Conservation (phyloP, 805 yeast genomes). For the Starmerella stellata region DNA sequence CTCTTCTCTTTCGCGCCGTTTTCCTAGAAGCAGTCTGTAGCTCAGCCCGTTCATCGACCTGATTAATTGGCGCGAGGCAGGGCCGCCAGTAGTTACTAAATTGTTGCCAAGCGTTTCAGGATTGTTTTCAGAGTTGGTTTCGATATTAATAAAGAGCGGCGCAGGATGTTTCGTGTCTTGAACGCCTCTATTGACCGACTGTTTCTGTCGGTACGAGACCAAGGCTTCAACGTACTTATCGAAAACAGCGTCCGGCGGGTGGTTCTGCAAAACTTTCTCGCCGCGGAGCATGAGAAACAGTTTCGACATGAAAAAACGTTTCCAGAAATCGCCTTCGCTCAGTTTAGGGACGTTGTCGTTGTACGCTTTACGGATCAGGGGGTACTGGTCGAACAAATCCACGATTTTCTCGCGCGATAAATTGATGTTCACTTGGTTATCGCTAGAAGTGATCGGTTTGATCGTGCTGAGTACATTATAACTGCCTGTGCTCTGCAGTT, state of each 20-base stretch:
- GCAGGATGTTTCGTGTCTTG: constrained; percentile 29
- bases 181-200: constrained; percentile 15
- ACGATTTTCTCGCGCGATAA: constrained; percentile 79
- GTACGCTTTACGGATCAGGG: constrained; percentile 75
- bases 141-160: constrained; percentile 50
- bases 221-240: constrained; percentile 68
- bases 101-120: constrained; percentile 59
- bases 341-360: constrained; percentile 80
- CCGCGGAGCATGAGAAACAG: constrained; percentile 77
- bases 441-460: constrained; percentile 81
- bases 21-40: constrained; percentile 52
- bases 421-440: constrained; percentile 82
- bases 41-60: constrained; percentile 79
- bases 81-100: constrained; percentile 37
- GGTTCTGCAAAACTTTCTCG: constrained; percentile 56
- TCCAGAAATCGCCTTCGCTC: constrained; percentile 88
- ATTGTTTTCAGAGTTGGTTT: constrained; percentile 67
- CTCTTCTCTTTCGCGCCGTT: constrained; percentile 15
- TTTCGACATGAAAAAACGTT: constrained; percentile 79
- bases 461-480: constrained; percentile 87
- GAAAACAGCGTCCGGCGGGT: constrained; percentile 65
- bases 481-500: constrained; percentile 75
- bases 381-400: constrained; percentile 82
- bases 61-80: constrained; percentile 42
- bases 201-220: constrained; percentile 35